These are phyloP conservation scores for Ceratonia siliqua DNA, from an alignment of 306 rosid species.

Conservation along the genomic window DNA sequence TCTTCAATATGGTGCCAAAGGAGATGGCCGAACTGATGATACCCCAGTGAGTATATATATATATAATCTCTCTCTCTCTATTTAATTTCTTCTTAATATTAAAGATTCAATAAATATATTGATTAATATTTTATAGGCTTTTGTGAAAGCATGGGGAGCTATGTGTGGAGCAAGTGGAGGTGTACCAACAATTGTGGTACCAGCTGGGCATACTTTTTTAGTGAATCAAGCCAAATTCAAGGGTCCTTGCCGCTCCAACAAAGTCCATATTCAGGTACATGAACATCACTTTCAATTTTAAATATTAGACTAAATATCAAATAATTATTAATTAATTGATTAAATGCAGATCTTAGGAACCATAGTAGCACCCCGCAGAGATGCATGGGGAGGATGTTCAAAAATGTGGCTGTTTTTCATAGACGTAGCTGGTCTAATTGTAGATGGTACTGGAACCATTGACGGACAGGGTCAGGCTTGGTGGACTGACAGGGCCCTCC, in stretches of 20 bases:
- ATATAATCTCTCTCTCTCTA: background rate
- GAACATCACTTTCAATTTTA: background rate
- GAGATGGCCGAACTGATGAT: constrained; percentile 43
- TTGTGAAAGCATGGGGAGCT: constrained; percentile 38
- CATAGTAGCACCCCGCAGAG: constrained; percentile 31
- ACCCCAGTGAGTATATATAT: background rate
- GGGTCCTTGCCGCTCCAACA: constrained; percentile 47
- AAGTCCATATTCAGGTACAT: constrained; percentile 27
- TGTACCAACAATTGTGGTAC: constrained; percentile 29
- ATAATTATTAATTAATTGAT: background rate
- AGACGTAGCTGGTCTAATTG: background rate
- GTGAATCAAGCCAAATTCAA: background rate
- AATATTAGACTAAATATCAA: too few species aligned
- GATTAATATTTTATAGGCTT: constrained; percentile 32
- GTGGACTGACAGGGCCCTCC: constrained; percentile 33
- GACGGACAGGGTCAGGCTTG: constrained; percentile 38
- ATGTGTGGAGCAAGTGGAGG: constrained; percentile 32
- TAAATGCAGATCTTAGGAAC: constrained; percentile 32
- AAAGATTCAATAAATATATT: background rate
- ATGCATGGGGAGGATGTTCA: constrained; percentile 30
- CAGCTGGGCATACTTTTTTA: constrained; percentile 17
- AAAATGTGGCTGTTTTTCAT: constrained; percentile 5
- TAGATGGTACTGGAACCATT: constrained; percentile 34
- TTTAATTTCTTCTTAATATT: background rate
- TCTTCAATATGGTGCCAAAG: constrained; percentile 41